These are phyloP conservation scores for Pleoardoris graminearum DNA, from an alignment of 2,329 filamentous ascomycete genomes.

Conservation along the genomic window DNA sequence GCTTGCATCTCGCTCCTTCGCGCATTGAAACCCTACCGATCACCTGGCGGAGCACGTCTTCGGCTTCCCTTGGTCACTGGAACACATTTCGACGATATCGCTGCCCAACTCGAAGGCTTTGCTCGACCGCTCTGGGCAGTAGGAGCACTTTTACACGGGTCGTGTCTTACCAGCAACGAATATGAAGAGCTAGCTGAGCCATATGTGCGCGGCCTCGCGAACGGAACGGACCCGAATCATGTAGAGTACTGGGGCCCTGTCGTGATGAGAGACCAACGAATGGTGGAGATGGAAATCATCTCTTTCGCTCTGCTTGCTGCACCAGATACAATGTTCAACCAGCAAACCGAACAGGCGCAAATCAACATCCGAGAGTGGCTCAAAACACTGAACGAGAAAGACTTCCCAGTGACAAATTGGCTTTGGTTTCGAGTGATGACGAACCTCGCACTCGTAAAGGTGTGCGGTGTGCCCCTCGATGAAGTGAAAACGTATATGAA, in stretches of 20 bases:
- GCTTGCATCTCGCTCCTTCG: slow-evolving; percentile 30
- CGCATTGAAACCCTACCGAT: slow-evolving; percentile 35
- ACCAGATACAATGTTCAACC: slow-evolving; percentile 44
- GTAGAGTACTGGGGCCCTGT: slow-evolving; percentile 55
- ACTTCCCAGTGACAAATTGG: slow-evolving; percentile 57
- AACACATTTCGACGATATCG: slow-evolving; percentile 42
- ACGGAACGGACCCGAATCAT: slow-evolving; percentile 41
- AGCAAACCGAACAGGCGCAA: slow-evolving; percentile 35
- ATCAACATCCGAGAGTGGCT: slow-evolving; percentile 50
- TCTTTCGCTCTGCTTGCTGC: slow-evolving; percentile 54
- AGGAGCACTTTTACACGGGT: slow-evolving; percentile 32
- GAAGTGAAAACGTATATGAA: slow-evolving; percentile 46
- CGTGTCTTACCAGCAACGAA: slow-evolving; percentile 18
- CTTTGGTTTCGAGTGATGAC: slow-evolving; percentile 58
- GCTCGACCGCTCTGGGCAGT: slow-evolving; percentile 41
- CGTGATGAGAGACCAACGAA: slow-evolving; percentile 54
- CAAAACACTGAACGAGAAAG: slow-evolving; percentile 48
- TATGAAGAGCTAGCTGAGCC: slow-evolving; percentile 26
- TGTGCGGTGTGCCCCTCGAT: slow-evolving; percentile 44
- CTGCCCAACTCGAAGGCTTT: slow-evolving; percentile 41
- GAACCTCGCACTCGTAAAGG: slow-evolving; percentile 52
- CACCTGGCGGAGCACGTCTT: slow-evolving; percentile 36
- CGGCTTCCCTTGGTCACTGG: slow-evolving; percentile 36
- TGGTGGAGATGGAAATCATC: slow-evolving; percentile 60
- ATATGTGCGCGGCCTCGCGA: slow-evolving; percentile 37